phyloP scores from a whole-genome alignment of 2,329 filamentous ascomycete genomes.

The Thermomyces lanuginosus region DNA sequence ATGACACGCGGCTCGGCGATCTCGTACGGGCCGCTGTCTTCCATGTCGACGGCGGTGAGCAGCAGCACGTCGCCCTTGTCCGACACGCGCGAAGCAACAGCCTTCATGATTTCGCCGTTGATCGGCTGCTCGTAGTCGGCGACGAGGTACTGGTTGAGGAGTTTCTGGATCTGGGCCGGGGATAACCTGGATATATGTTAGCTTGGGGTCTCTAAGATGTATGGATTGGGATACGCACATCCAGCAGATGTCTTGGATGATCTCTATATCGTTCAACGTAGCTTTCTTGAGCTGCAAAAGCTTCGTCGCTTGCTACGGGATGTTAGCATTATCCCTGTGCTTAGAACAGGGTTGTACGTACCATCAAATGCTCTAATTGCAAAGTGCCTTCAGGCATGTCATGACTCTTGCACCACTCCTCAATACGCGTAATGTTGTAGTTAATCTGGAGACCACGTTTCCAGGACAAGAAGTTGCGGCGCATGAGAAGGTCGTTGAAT shows the following conservation, averaged over 20 bases:
- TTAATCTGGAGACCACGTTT: slow-evolving; percentile 98
- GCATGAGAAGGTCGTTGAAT: slow-evolving; percentile 96
- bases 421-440: slow-evolving; percentile 98
- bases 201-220: slow-evolving; percentile 5
- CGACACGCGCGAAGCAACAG: slow-evolving; percentile 86
- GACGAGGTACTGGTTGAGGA: slow-evolving; percentile 95
- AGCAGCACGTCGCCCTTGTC: slow-evolving; percentile 96
- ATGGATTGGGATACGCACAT: slow-evolving; percentile 49
- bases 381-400: slow-evolving; percentile 98
- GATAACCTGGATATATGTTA: slow-evolving; percentile 49
- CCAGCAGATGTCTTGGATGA: slow-evolving; percentile 99
- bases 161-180: slow-evolving; percentile 96
- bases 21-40: slow-evolving; percentile 94
- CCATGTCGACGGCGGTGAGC: slow-evolving; percentile 91
- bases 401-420: slow-evolving; percentile 99
- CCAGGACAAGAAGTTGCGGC: slow-evolving; percentile 96
- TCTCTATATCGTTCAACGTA: slow-evolving; percentile 96
- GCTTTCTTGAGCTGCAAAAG: slow-evolving; percentile 97
- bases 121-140: slow-evolving; percentile 99
- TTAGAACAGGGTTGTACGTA: slow-evolving; percentile 25
- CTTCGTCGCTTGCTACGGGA: slow-evolving; percentile 75
- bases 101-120: slow-evolving; percentile 99
- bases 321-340: slow-evolving; percentile 6
- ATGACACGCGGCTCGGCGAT: slow-evolving; percentile 95
- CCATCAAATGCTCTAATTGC: slow-evolving; percentile 95